These are phyloP conservation scores for Helicocarpus griseus DNA, from an alignment of 2,329 filamentous ascomycete species.

Conservation along the genomic window DNA sequence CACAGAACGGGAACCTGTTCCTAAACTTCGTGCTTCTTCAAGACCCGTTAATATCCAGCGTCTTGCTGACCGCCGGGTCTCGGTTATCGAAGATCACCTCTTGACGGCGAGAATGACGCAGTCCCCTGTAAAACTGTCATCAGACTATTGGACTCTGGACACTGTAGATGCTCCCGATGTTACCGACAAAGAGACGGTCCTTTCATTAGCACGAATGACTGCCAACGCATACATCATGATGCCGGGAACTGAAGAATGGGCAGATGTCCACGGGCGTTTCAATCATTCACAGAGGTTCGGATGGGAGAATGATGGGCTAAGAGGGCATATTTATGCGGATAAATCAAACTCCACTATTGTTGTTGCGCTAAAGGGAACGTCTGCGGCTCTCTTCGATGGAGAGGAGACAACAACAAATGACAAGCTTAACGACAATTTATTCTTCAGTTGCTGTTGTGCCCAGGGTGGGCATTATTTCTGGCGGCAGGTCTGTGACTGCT, in stretches of 20 bases:
- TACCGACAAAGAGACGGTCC: constrained; percentile 71
- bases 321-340: constrained; percentile 88
- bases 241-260: constrained; percentile 66
- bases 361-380: constrained; percentile 87
- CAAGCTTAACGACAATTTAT: constrained; percentile 95
- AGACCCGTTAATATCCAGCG: constrained; percentile 63
- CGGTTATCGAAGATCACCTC: constrained; percentile 69
- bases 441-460: constrained; percentile 95
- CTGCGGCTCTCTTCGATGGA: constrained; percentile 87
- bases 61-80: constrained; percentile 65
- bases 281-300: constrained; percentile 86
- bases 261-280: constrained; percentile 67
- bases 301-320: constrained; percentile 79
- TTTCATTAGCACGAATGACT: constrained; percentile 80
- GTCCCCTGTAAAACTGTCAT: constrained; percentile 55
- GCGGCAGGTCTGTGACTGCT: constrained; percentile 89
- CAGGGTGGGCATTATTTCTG: constrained; percentile 86
- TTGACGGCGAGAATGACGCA: constrained; percentile 61
- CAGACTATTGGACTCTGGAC: constrained; percentile 74
- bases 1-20: constrained; percentile 31
- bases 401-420: constrained; percentile 94
- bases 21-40: constrained; percentile 53
- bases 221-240: constrained; percentile 77
- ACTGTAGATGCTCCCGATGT: constrained; percentile 69
- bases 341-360: constrained; percentile 77